These are phyloP conservation scores for Sugiyamaella grinbergsii DNA, from an alignment of 1,139 yeast genomes.

Conservation along the genomic window DNA sequence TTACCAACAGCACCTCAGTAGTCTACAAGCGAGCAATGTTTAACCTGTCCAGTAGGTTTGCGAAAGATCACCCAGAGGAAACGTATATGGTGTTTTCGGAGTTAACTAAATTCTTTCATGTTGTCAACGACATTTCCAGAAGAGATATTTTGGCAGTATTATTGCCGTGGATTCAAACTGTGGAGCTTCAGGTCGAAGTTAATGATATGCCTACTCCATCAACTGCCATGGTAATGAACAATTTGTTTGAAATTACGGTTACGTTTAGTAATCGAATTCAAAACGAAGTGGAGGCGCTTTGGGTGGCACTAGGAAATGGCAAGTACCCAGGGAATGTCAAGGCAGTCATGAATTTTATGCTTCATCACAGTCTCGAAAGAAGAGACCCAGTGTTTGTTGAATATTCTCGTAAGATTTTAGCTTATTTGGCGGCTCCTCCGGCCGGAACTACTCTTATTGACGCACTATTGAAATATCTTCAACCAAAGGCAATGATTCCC, in stretches of 20 bases:
- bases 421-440: slow-evolving; percentile 64
- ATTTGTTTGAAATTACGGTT: slow-evolving; percentile 81
- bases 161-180: slow-evolving; percentile 87
- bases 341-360: slow-evolving; percentile 68
- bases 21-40: slow-evolving; percentile 77
- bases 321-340: slow-evolving; percentile 67
- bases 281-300: slow-evolving; percentile 86
- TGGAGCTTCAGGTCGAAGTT: slow-evolving; percentile 58
- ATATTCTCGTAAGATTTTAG: slow-evolving; percentile 76
- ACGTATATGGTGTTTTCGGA: slow-evolving; percentile 68
- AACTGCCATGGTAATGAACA: slow-evolving; percentile 69
- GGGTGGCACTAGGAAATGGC: slow-evolving; percentile 88
- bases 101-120: slow-evolving; percentile 67
- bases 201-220: slow-evolving; percentile 51
- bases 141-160: slow-evolving; percentile 78
- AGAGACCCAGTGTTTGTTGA: slow-evolving; percentile 77
- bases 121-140: slow-evolving; percentile 60
- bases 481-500: slow-evolving; percentile 88
- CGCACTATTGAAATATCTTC: slow-evolving; percentile 64
- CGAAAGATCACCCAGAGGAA: slow-evolving; percentile 58
- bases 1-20: slow-evolving; percentile 66
- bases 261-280: slow-evolving; percentile 72
- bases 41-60: slow-evolving; percentile 64
- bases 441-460: slow-evolving; percentile 63
- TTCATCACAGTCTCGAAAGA: slow-evolving; percentile 67